A percentile compares a stretch with the other conserved stretches of the same genome.
Evolutionary conservation across 176 grass and related monocot species (phyloP).

Genomic region (Oryza longistaminata): DNA sequence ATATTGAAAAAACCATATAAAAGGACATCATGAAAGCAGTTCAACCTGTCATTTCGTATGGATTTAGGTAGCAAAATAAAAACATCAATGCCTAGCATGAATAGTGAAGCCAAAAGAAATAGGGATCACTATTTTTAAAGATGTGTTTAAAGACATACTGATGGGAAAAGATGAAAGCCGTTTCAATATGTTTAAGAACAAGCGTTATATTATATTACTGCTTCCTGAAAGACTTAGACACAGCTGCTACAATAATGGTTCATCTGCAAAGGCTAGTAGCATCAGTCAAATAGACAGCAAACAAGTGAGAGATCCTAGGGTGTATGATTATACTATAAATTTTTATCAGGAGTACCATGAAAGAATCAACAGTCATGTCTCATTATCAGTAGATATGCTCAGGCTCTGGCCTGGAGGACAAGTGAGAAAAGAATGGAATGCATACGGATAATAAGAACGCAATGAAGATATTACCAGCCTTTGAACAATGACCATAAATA

Average conservation of each 20-base stretch:
- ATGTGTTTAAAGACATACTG: no score
- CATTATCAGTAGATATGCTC: no score
- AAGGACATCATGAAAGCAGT: constrained; percentile 25
- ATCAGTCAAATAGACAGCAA: neutral
- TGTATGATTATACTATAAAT: constrained; percentile 13
- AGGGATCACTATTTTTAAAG: neutral
- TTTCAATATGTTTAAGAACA: no score
- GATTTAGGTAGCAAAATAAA: no score
- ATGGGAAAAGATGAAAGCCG: no score
- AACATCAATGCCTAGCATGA: neutral
- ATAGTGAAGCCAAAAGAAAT: neutral
- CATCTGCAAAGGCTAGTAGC: neutral
- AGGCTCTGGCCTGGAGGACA: no score
- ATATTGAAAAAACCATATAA: neutral
- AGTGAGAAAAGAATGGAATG: no score
- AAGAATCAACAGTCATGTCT: no score
- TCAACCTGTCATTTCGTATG: constrained; percentile 8
- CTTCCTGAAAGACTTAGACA: neutral
- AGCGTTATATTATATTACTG: no score
- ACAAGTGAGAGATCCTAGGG: neutral
- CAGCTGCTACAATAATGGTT: neutral
- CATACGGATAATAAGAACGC: no score
- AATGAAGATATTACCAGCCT: no score
- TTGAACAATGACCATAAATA: no score
- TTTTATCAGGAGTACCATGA: neutral